Evolutionary conservation across 768 basidiomycete genomes (phyloP).

Genomic region (Hygrophorus russula): DNA sequence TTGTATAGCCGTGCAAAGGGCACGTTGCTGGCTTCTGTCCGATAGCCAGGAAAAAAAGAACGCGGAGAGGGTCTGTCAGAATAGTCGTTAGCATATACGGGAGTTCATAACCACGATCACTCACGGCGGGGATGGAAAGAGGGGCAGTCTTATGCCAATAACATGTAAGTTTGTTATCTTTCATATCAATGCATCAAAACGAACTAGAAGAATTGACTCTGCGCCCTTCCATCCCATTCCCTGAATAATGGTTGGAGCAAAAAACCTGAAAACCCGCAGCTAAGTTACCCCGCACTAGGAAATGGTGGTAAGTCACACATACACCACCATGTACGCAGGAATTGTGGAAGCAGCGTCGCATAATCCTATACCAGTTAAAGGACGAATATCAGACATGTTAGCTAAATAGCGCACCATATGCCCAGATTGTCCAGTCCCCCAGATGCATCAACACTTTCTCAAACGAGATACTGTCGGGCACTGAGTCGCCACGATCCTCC

Average conservation of each 20-base stretch:
- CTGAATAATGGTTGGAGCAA: no score
- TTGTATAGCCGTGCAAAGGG: constrained; percentile 31
- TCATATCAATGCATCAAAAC: no score
- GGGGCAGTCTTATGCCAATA: constrained; percentile 40
- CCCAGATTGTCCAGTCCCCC: constrained; percentile 40
- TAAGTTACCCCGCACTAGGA: no score
- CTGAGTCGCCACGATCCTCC: constrained; percentile 37
- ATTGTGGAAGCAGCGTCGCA: no score
- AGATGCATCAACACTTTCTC: constrained; percentile 25
- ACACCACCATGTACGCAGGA: no score
- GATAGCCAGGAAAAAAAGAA: constrained; percentile 36
- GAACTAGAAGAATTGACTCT: no score
- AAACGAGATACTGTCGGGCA: constrained; percentile 29
- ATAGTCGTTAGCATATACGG: no score
- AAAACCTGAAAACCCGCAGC: no score
- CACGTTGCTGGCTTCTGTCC: constrained; percentile 32
- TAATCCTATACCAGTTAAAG: constrained; percentile 38
- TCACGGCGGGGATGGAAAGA: constrained; percentile 36
- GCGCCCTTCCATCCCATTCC: no score
- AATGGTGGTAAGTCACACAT: no score
- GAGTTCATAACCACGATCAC: no score
- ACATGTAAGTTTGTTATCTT: no score
- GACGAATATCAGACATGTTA: not conserved
- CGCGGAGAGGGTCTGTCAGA: not conserved
- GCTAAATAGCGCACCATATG: constrained; percentile 21